phyloP scores from a whole-genome alignment of 1,284 basidiomycete genomes.

The Singerocomus inundabilis region DNA sequence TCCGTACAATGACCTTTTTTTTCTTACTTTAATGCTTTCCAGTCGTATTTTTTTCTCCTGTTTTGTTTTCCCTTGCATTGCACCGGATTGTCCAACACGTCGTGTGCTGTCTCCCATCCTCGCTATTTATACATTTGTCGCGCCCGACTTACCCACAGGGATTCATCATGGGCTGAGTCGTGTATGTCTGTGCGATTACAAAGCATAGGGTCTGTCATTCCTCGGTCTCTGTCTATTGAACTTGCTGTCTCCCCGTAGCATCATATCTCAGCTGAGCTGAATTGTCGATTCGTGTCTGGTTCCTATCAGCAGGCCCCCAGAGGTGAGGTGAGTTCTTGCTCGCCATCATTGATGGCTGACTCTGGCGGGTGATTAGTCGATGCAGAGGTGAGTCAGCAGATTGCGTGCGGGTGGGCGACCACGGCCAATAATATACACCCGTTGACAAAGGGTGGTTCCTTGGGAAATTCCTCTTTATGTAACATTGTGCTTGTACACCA shows the following conservation, averaged over 20 bases:
- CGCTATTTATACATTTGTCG: constrained; percentile 13
- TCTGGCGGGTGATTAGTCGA: neutral
- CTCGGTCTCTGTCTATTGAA: constrained; percentile 10
- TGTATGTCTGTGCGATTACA: constrained; percentile 15
- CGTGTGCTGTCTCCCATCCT: constrained; percentile 12
- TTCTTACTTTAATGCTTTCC: neutral
- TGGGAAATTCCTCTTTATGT: constrained; percentile 5
- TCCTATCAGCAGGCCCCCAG: neutral
- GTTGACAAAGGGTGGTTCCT: constrained; percentile 8
- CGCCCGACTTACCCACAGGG: constrained; percentile 17
- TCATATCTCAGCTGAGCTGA: constrained; percentile 4
- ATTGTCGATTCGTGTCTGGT: neutral
- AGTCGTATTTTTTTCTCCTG: neutral
- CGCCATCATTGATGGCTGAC: neutral
- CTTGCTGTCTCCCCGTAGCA: constrained; percentile 6
- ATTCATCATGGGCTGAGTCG: constrained; percentile 14
- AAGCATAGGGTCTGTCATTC: constrained; percentile 14
- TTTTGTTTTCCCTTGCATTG: constrained; percentile 2
- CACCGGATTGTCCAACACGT: constrained; percentile 19
- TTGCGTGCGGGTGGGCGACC: neutral
- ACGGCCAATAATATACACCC: neutral
- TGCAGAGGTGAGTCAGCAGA: constrained; percentile 20
- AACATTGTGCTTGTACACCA: neutral
- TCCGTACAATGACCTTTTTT: constrained; percentile 23
- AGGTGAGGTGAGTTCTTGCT: constrained; percentile 16